phyloP scores from a whole-genome alignment of 2,329 filamentous ascomycete genomes.

The Ustilaginoidea virens region DNA sequence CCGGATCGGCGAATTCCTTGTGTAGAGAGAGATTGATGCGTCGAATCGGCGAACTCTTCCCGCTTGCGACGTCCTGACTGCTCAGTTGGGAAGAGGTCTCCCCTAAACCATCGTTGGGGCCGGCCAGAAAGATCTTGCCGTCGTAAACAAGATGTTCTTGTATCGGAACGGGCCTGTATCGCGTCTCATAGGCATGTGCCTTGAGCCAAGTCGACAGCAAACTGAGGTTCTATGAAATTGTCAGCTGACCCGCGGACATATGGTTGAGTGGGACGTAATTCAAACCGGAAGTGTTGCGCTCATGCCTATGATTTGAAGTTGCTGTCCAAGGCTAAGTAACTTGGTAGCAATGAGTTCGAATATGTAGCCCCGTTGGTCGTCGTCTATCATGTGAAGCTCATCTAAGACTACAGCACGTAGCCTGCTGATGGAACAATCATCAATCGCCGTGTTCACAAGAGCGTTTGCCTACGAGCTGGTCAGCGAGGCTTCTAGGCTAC shows the following conservation, averaged over 20 bases:
- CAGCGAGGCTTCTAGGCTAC: too few species aligned
- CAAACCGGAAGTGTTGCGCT: slow-evolving; percentile 59
- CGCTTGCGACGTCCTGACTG: slow-evolving; percentile 17
- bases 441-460: slow-evolving; percentile 57
- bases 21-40: slow-evolving; percentile 39
- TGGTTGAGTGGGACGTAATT: background rate
- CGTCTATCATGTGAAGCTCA: slow-evolving; percentile 71
- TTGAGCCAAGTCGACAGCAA: slow-evolving; percentile 55
- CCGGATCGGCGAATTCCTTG: slow-evolving; percentile 47
- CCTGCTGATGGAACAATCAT: slow-evolving; percentile 49
- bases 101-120: slow-evolving; percentile 37
- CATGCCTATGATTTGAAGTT: slow-evolving; percentile 62
- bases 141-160: slow-evolving; percentile 62
- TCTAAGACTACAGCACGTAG: slow-evolving; percentile 57
- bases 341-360: slow-evolving; percentile 63
- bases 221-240: slow-evolving; percentile 43
- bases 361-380: slow-evolving; percentile 60
- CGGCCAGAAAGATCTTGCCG: slow-evolving; percentile 48
- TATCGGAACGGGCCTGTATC: slow-evolving; percentile 60
- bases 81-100: slow-evolving; percentile 39
- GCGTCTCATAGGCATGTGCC: slow-evolving; percentile 57
- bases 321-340: slow-evolving; percentile 49
- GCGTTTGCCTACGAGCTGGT: slow-evolving; percentile 45
- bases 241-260: background rate
- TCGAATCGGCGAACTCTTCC: slow-evolving; percentile 24